phyloP scores from a whole-genome alignment of 1,139 yeast genomes.

The Nakaseomyces delphensis region DNA sequence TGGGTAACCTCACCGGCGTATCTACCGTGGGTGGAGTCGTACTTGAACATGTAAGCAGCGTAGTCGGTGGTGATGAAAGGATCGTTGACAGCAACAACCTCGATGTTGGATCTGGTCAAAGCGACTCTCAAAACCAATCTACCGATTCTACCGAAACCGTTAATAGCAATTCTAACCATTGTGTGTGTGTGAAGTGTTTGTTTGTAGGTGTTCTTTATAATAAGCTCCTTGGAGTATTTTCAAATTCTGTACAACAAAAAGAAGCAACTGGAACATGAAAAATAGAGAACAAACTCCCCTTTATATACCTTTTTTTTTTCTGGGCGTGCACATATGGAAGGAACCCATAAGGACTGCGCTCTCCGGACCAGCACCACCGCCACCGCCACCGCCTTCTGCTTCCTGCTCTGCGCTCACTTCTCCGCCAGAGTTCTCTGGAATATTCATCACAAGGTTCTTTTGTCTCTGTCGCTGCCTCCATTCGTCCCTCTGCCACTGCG shows the following conservation, averaged over 20 bases:
- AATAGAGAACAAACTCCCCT: not conserved
- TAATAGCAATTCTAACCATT: conserved; percentile 62
- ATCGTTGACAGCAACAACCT: conserved; percentile 74
- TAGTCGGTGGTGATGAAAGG: conserved; percentile 77
- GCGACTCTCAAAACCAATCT: conserved; percentile 76
- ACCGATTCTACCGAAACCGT: conserved; percentile 90
- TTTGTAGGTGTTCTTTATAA: conserved; percentile 10
- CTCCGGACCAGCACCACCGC: no score
- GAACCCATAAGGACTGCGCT: not conserved
- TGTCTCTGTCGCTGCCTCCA: no score
- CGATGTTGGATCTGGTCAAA: conserved; percentile 56
- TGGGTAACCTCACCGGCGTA: conserved; percentile 60
- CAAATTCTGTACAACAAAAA: not conserved
- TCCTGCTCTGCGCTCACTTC: no score
- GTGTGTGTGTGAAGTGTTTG: conserved; percentile 14
- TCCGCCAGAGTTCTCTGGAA: no score
- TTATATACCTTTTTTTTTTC: conserved; percentile 6
- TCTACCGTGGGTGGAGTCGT: conserved; percentile 79
- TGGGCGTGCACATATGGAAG: not conserved
- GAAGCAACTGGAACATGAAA: conserved; percentile 3
- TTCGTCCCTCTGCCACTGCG: no score
- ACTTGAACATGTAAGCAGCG: conserved; percentile 84
- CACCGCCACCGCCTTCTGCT: no score
- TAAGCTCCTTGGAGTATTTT: conserved; percentile 14
- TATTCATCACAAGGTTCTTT: no score